phyloP scores from a whole-genome alignment of 2,329 filamentous ascomycete genomes.

The Xylariaceae sp. region DNA sequence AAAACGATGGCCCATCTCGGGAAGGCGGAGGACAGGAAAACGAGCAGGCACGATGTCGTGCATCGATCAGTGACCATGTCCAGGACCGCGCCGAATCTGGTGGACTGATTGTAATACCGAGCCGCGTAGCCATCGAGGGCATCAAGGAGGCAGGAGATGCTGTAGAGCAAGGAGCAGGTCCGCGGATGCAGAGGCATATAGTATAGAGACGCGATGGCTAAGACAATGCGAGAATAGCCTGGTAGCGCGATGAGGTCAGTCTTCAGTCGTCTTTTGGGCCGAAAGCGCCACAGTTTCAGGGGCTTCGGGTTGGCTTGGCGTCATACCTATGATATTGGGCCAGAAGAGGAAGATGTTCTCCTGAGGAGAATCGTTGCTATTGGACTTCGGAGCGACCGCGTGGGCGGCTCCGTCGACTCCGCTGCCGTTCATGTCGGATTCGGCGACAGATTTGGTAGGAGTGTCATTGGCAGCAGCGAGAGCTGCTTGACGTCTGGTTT shows the following conservation, averaged over 20 bases:
- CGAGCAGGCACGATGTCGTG: slow-evolving; percentile 89
- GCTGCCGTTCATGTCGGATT: slow-evolving; percentile 40
- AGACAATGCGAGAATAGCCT: slow-evolving; percentile 75
- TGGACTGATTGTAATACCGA: slow-evolving; percentile 82
- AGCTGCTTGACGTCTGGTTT: slow-evolving; percentile 25
- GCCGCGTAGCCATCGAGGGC: slow-evolving; percentile 94
- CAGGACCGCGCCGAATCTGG: slow-evolving; percentile 90
- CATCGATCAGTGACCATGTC: slow-evolving; percentile 99
- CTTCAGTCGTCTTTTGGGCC: neutral
- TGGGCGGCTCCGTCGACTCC: slow-evolving; percentile 12
- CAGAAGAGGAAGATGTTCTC: slow-evolving; percentile 82
- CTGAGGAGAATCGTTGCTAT: slow-evolving; percentile 30
- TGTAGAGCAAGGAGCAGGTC: slow-evolving; percentile 86
- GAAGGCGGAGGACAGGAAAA: slow-evolving; percentile 92
- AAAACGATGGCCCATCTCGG: slow-evolving; percentile 92
- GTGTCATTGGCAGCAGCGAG: slow-evolving; percentile 20
- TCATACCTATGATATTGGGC: slow-evolving; percentile 75
- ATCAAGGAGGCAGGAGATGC: slow-evolving; percentile 89
- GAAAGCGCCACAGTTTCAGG: slow-evolving; percentile 1
- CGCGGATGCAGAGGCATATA: slow-evolving; percentile 99
- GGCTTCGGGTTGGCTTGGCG: neutral
- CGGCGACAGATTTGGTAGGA: slow-evolving; percentile 11
- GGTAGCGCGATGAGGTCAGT: neutral
- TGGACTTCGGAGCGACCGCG: neutral
- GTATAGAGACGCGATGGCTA: slow-evolving; percentile 88